phyloP scores from a whole-genome alignment of 2,329 filamentous ascomycete genomes.

The Neonectria hederae region DNA sequence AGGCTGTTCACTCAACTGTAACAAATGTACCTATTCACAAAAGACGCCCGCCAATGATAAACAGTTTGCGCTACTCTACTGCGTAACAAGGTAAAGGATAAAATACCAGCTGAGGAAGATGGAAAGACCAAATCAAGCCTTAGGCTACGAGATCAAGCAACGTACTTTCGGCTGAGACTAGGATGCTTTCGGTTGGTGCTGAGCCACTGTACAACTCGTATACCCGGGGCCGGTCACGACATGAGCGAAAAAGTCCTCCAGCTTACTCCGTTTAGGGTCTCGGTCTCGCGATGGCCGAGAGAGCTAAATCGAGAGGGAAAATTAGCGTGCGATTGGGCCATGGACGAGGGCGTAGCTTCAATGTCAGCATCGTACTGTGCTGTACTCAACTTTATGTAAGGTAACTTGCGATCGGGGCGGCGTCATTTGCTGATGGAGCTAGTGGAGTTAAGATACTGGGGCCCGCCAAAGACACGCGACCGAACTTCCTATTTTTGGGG shows the following conservation, averaged over 20 bases:
- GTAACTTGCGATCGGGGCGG: background rate
- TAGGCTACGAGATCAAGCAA: constrained; percentile 2
- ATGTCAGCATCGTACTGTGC: background rate
- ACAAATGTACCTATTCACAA: no score
- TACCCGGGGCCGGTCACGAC: background rate
- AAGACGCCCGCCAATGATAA: no score
- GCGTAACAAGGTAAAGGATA: background rate
- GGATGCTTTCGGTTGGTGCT: constrained; percentile 1
- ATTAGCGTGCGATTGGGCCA: background rate
- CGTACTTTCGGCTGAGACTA: no score
- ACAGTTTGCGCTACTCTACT: no score
- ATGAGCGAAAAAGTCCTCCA: background rate
- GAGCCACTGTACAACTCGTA: constrained; percentile 7
- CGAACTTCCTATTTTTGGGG: constrained; percentile 40
- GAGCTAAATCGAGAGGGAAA: background rate
- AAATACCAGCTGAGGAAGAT: background rate
- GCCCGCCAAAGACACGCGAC: constrained; percentile 33
- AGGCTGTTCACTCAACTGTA: no score
- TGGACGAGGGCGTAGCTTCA: background rate
- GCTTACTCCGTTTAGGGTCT: background rate
- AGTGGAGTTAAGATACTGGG: background rate
- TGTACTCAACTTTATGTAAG: background rate
- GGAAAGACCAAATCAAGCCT: background rate
- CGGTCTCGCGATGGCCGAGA: background rate
- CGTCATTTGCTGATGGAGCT: constrained; percentile 10